phyloP scores from a whole-genome alignment of 306 rosid genomes.

The Cicer bijugum region DNA sequence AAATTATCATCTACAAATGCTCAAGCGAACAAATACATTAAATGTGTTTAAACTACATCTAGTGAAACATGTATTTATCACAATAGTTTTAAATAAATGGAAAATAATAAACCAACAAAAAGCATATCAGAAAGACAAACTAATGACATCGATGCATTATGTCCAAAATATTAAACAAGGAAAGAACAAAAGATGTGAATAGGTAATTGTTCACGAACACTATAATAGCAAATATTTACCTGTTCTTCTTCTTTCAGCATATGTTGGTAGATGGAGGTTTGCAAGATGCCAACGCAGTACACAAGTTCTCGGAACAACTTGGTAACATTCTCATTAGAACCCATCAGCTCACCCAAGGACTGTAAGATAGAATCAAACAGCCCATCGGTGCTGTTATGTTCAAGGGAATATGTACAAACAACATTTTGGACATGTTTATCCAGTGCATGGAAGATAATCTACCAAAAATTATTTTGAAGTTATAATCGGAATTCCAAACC shows the following conservation, averaged over 20 bases:
- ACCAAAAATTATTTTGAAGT: conserved; percentile 38
- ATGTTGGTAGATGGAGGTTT: conserved; percentile 64
- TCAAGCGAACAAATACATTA: conserved; percentile 35
- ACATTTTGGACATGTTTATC: conserved; percentile 75
- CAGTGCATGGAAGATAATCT: conserved; percentile 79
- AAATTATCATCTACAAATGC: conserved; percentile 4
- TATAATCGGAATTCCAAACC: conserved; percentile 23
- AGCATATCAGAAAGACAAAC: conserved; percentile 36
- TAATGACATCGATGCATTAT: conserved; percentile 17
- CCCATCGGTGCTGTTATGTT: conserved; percentile 65
- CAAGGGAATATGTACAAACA: conserved; percentile 70
- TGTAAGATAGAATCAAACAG: conserved; percentile 65
- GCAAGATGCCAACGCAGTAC: conserved; percentile 65
- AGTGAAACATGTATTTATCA: conserved; percentile 37
- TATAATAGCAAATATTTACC: conserved; percentile 50
- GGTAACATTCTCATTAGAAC: conserved; percentile 49
- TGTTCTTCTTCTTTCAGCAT: conserved; percentile 96
- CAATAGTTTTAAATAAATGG: conserved; percentile 11
- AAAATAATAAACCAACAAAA: conserved; percentile 10
- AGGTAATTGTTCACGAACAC: conserved; percentile 26
- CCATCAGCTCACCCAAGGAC: conserved; percentile 58
- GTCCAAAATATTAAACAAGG: conserved; percentile 28
- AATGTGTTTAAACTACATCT: conserved; percentile 2
- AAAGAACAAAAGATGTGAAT: conserved; percentile 21
- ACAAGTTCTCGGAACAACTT: conserved; percentile 76